Evolutionary conservation across 2,329 filamentous ascomycete species (phyloP).

Genomic region (Microdochium nivale): DNA sequence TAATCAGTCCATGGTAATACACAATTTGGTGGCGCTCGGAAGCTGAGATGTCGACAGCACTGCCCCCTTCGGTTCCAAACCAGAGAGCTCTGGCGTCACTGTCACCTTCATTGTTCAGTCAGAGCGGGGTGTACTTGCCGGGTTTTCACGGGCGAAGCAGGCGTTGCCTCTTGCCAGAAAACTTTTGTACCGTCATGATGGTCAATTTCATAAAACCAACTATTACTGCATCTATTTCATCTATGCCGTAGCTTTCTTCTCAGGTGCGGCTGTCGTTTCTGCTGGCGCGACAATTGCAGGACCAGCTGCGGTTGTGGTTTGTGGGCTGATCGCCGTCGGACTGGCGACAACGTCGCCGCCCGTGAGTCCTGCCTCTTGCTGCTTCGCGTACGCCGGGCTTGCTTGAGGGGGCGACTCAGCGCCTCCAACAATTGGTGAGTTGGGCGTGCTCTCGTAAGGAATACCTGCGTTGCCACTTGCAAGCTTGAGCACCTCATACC

Average conservation of each 20-base stretch:
- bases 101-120: too few relatives aligned
- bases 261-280: conserved; percentile 1
- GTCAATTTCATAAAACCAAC: too few relatives aligned
- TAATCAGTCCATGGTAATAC: neutral
- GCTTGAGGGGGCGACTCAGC: conserved; percentile 9
- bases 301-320: conserved; percentile 1
- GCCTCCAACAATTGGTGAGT: conserved; percentile 20
- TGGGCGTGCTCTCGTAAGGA: conserved; percentile 22
- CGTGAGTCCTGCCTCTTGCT: conserved; percentile 39
- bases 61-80: neutral
- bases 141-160: too few relatives aligned
- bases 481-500: conserved; percentile 65
- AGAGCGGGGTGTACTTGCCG: too few relatives aligned
- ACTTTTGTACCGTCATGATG: too few relatives aligned
- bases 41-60: neutral
- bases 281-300: neutral
- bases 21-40: neutral
- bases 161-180: too few relatives aligned
- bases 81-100: neutral
- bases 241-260: neutral
- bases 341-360: conserved; percentile 20
- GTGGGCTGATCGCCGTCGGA: conserved; percentile 18
- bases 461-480: conserved; percentile 44
- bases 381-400: conserved; percentile 21
- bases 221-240: neutral